phyloP scores from a whole-genome alignment of 176 grass and related monocot genomes.

The Triticum monococcum region DNA sequence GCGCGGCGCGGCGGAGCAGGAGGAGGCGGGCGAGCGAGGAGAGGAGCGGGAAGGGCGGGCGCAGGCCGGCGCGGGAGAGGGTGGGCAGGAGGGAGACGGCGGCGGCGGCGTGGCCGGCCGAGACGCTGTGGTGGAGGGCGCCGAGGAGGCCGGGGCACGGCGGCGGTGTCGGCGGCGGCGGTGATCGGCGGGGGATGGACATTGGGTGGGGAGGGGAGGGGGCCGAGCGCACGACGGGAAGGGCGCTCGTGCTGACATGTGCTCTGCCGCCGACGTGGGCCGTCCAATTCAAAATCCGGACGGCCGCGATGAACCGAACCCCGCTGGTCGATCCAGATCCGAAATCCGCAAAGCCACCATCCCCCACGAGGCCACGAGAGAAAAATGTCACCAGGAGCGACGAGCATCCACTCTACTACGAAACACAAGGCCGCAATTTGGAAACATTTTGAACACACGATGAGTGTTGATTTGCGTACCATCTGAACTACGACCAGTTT shows the following conservation, averaged over 20 bases:
- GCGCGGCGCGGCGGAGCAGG: constrained; percentile 48
- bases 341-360: neutral
- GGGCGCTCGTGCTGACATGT: neutral
- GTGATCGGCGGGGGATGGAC: constrained; percentile 11
- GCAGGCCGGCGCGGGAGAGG: constrained; percentile 60
- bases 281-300: constrained; percentile 30
- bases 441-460: neutral
- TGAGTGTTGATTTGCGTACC: neutral
- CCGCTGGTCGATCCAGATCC: neutral
- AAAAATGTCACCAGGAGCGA: neutral
- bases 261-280: neutral
- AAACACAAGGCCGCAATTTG: neutral
- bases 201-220: constrained; percentile 18
- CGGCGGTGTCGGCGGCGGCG: neutral
- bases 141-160: constrained; percentile 36
- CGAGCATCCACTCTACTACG: neutral
- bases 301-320: neutral
- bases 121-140: constrained; percentile 48
- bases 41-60: constrained; percentile 57
- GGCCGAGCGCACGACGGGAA: neutral
- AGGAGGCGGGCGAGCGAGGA: constrained; percentile 50
- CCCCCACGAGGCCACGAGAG: no score
- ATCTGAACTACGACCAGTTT: neutral
- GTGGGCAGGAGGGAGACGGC: constrained; percentile 61
- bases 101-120: constrained; percentile 23